Evolutionary conservation across 768 basidiomycete species (phyloP).

Genomic region (Lactarius tabidus): DNA sequence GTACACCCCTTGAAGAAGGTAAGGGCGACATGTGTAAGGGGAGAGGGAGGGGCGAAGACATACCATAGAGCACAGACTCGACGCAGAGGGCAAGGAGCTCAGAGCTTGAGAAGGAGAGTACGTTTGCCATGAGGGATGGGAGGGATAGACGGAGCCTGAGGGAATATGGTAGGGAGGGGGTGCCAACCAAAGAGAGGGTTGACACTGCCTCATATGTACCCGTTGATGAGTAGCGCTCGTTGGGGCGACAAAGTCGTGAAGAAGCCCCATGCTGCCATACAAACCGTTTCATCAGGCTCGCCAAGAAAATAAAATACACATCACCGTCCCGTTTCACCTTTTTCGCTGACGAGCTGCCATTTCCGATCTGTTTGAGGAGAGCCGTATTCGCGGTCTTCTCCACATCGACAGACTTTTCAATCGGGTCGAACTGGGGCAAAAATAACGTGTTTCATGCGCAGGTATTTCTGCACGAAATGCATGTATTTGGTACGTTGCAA

Average conservation of each 20-base stretch:
- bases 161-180: neutral
- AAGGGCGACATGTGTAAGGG: no score
- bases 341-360: conserved; percentile 10
- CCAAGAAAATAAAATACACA: no score
- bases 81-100: conserved; percentile 17
- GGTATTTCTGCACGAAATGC: no score
- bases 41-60: no score
- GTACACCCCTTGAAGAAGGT: no score
- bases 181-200: conserved; percentile 12
- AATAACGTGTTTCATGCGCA: no score
- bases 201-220: conserved; percentile 22
- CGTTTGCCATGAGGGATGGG: neutral
- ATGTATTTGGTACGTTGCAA: no score
- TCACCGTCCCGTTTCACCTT: neutral
- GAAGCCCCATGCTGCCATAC: no score
- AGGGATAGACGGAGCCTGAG: neutral
- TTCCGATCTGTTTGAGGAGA: conserved; percentile 67
- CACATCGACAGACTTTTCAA: conserved; percentile 54
- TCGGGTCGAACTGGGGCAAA: conserved; percentile 74
- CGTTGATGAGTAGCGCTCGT: no score
- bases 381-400: conserved; percentile 75
- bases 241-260: no score
- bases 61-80: no score
- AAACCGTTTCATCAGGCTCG: no score
- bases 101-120: conserved; percentile 13